Base-by-base conservation (phyloP, 306 rosid species). In the Ceratonia siliqua region DNA sequence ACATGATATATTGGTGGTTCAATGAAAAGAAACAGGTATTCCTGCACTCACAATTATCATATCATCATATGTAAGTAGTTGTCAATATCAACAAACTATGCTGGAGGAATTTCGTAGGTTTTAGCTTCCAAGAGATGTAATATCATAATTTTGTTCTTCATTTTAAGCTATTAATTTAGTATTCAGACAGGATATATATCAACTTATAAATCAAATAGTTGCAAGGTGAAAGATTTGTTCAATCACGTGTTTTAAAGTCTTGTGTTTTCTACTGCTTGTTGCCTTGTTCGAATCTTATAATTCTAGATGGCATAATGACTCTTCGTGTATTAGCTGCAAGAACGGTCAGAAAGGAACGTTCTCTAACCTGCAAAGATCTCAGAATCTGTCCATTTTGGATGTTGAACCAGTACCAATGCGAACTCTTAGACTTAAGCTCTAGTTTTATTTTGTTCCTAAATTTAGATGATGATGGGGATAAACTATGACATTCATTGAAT, bases 21-120 rank as follows among this genome's bases (percentile, higher is more conserved):
- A 71, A 78, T 87, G 89, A 93, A 93, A 52, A 87, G 88, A 84
- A 89, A 86, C 83, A 93, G 85, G 77, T 93, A 93, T 62, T 93
- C 95, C 97, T 93, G 93, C 89, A 78, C 18, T 22, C 18, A 77
- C 48, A 76, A 67, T 67, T 55, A 79, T 33, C 30, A 59, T 28
- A 54, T 67, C 59, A 79, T 33, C 30, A 59, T 28, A 54, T 61
- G 36, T 52, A 27, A 36, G 62, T 14, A 78, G 38, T 2, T 62
- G 49, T 24, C 27, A 63, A 69, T 32, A 63, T 74, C 72, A 74
- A 21, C 56, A n/a, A 7, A 50, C 25, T 20, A 9, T 21, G 62
- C 52, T 14, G 52, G 52, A 46, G 8, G 52, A 13, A 42, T 42
- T 42, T 42, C 13, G 17, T 12, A 42, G 7, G 7, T 4, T 17